A percentile compares a stretch with the other conserved stretches of the same genome.
Conservation (phyloP, 805 yeast genomes). For the Hanseniaspora guilliermondii region DNA sequence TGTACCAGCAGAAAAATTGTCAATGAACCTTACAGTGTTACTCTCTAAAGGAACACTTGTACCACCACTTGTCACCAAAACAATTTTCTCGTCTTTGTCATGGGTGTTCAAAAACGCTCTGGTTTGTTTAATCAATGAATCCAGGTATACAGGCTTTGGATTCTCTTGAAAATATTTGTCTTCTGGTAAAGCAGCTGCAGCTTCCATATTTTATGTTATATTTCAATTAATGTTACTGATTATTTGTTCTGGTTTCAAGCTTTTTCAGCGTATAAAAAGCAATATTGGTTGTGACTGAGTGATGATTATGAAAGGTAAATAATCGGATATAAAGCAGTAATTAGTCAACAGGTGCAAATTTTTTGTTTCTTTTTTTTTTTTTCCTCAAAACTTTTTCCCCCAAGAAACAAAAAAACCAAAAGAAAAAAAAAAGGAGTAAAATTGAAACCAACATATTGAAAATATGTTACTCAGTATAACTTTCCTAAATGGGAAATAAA, state of each 20-base stretch:
- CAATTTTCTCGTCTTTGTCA: constrained; percentile 32
- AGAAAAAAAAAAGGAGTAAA: not conserved
- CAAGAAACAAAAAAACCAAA: no score
- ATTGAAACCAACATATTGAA: not conserved
- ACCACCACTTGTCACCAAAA: constrained; percentile 87
- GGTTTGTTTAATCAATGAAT: constrained; percentile 46
- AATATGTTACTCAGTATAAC: not conserved
- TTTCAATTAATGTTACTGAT: no score
- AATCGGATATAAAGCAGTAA: no score
- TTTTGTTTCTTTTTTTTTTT: no score
- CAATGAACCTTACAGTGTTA: constrained; percentile 92
- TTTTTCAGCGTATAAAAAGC: no score
- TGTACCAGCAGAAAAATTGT: constrained; percentile 94
- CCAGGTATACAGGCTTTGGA: constrained; percentile 61
- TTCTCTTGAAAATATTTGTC: constrained; percentile 62
- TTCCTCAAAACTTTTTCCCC: no score
- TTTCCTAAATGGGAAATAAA: not conserved
- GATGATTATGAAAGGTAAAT: no score
- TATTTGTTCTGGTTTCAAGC: no score
- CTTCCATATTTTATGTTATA: not conserved
- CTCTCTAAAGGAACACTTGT: constrained; percentile 96
- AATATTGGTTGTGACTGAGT: no score
- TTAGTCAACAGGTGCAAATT: no score
- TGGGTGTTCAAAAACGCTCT: constrained; percentile 45
- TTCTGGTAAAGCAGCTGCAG: constrained; percentile 59